Percentiles rank a stretch among this genome's conserved stretches.
phyloP scores from a whole-genome alignment of 2,329 filamentous ascomycete genomes.

The Cladorrhinum sp. region DNA sequence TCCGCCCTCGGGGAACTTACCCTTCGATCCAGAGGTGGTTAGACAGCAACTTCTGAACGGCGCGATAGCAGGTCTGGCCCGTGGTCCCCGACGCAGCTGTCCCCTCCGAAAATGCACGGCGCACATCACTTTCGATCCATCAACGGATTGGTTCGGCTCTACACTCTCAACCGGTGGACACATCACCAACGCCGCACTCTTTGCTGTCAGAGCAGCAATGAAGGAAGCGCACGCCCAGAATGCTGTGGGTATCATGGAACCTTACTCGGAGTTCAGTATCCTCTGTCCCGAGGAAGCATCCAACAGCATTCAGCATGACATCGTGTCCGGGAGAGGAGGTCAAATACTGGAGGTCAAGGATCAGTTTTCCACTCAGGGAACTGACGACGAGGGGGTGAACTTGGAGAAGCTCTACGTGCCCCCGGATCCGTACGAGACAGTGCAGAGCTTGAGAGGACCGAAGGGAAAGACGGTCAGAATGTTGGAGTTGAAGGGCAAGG shows the following conservation, averaged over 20 bases:
- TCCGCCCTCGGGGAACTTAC: constrained; percentile 44
- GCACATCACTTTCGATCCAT: constrained; percentile 64
- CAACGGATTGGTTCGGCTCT: constrained; percentile 64
- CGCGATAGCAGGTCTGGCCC: constrained; percentile 75
- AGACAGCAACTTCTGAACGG: constrained; percentile 70
- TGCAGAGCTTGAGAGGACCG: constrained; percentile 54
- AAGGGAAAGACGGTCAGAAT: constrained; percentile 44
- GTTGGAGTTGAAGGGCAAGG: constrained; percentile 74
- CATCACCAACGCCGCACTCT: constrained; percentile 60
- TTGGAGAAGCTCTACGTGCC: constrained; percentile 78
- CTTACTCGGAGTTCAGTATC: constrained; percentile 88
- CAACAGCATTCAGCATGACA: constrained; percentile 77
- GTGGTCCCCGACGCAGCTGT: constrained; percentile 77
- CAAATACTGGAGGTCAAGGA: constrained; percentile 70
- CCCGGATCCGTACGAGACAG: constrained; percentile 71
- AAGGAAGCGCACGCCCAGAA: constrained; percentile 54
- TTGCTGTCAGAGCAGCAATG: constrained; percentile 67
- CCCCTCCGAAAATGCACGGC: constrained; percentile 76
- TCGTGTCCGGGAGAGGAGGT: constrained; percentile 71
- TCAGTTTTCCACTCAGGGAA: constrained; percentile 30
- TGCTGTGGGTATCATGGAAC: constrained; percentile 74
- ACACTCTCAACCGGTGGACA: constrained; percentile 67
- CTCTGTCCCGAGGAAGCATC: constrained; percentile 78
- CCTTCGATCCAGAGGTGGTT: constrained; percentile 50
- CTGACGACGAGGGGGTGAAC: constrained; percentile 53